These are phyloP conservation scores for Naganishia vishniacii DNA, from an alignment of 768 basidiomycete genomes.

Conservation along the genomic window DNA sequence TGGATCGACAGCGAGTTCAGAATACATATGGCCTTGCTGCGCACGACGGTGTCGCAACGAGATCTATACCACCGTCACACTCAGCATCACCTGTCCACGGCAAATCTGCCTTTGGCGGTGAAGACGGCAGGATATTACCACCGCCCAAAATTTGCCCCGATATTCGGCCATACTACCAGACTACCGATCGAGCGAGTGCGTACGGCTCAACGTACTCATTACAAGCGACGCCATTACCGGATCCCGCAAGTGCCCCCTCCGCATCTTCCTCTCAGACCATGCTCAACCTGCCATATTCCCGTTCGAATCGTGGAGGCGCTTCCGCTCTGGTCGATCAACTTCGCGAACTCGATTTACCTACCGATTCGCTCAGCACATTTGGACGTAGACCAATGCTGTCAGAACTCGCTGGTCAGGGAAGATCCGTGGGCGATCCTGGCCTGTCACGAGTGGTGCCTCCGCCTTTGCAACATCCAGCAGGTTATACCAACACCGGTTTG, in stretches of 20 bases:
- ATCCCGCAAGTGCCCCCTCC: slow-evolving; percentile 19
- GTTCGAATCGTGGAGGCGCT: slow-evolving; percentile 21
- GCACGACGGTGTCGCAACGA: background rate
- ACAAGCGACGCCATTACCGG: slow-evolving; percentile 30
- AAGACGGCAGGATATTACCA: slow-evolving; percentile 23
- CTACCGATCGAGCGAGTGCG: slow-evolving; percentile 4
- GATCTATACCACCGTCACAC: slow-evolving; percentile 30
- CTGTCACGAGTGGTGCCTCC: slow-evolving; percentile 7
- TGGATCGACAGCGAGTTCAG: slow-evolving; percentile 19
- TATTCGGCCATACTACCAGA: slow-evolving; percentile 16
- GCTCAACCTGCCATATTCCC: slow-evolving; percentile 9
- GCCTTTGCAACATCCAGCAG: slow-evolving; percentile 5
- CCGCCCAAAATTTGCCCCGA: slow-evolving; percentile 24
- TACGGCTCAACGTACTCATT: slow-evolving; percentile 4
- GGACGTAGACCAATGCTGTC: slow-evolving; percentile 35
- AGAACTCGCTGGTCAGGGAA: background rate
- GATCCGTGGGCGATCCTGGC: background rate
- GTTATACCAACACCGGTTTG: background rate
- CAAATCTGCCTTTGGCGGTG: slow-evolving; percentile 31
- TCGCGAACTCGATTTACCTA: slow-evolving; percentile 47
- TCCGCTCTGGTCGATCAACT: slow-evolving; percentile 47
- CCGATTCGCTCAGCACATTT: slow-evolving; percentile 46
- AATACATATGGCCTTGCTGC: background rate
- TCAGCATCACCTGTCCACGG: slow-evolving; percentile 31
- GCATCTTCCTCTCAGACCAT: slow-evolving; percentile 26